Evolutionary conservation across 306 rosid species (phyloP), one percentile per base, ranked within the genome.

Genomic region (Hippophae rhamnoides): DNA sequence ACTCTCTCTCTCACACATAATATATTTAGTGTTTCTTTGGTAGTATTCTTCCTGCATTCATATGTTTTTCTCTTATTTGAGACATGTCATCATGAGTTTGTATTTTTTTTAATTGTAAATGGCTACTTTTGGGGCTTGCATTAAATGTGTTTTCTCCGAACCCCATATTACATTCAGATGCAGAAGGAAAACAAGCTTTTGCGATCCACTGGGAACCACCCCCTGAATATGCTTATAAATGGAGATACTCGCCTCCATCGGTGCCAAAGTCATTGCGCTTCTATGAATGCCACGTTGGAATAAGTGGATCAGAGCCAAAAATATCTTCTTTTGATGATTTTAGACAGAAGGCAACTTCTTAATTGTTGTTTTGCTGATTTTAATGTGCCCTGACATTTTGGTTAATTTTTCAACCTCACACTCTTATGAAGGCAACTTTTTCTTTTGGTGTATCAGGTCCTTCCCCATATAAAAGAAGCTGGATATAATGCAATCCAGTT

Each of bases 121-220:
- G 41, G 41, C 31, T 5, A 40, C 31, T 40, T 41, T 13, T 54
- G 43, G 7, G 43, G 9, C 50, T 50, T 74, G 46, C 41, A 57
- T 56, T 44, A 9, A 43, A 31, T 12, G 25, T 67, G 12, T 50
- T 51, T 68, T 18, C 45, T 72, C 46, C 60, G 68, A 69, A 54
- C 63, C 38, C 14, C 54, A 31, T 56, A 50, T 75, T 61, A 53
- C 58, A 58, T 65, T 67, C 83, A 85, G 95, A 69, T 14, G 74
- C 70, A 58, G 93, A 92, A 56, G 98, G 87, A 63, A 66, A 62
- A 61, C 96, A 83, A 77, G 85, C 84, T 61, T 87, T 52, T 72
- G 98, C 98, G 9, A 75, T 87, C 76, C 98, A 85, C 79, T 92
- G 98, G 98, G 96, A 92, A 68, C 98, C 98, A 53, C 72, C 98